Percentiles rank a stretch among this genome's conserved stretches.
Conservation (phyloP, 257 asterid species). For the Knoxia roxburghii region DNA sequence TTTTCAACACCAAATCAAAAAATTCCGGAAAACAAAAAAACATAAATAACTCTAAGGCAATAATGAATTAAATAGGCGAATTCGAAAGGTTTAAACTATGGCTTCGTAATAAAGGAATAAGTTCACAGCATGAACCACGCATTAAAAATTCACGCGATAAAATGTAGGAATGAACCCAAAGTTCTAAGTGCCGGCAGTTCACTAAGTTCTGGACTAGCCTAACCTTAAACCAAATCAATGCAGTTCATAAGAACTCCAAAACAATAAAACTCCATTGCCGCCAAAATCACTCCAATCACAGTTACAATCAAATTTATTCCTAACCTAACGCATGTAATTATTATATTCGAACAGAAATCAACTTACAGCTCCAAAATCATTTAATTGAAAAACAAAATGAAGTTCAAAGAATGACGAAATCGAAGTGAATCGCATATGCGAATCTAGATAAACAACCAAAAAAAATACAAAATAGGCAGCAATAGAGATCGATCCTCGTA, state of each 20-base stretch:
- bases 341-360: background rate
- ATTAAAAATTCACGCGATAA: background rate
- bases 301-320: background rate
- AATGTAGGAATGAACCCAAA: background rate
- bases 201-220: background rate
- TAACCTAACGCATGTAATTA: background rate
- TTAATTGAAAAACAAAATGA: background rate
- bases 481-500: constrained; percentile 23
- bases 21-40: background rate
- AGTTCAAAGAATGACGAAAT: background rate
- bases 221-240: background rate
- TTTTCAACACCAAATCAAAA: background rate
- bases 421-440: background rate
- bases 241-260: background rate
- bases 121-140: background rate
- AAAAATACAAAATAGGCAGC: too few relatives aligned
- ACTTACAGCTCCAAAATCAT: background rate
- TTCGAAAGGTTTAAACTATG: background rate
- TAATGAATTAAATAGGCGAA: too few relatives aligned
- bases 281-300: background rate
- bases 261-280: background rate
- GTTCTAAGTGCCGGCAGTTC: background rate
- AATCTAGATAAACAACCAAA: background rate
- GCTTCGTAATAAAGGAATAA: background rate
- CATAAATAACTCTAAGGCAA: background rate